phyloP scores from a whole-genome alignment of 202 grass and related monocot genomes.

The Dendrocalamus latiflorus region DNA sequence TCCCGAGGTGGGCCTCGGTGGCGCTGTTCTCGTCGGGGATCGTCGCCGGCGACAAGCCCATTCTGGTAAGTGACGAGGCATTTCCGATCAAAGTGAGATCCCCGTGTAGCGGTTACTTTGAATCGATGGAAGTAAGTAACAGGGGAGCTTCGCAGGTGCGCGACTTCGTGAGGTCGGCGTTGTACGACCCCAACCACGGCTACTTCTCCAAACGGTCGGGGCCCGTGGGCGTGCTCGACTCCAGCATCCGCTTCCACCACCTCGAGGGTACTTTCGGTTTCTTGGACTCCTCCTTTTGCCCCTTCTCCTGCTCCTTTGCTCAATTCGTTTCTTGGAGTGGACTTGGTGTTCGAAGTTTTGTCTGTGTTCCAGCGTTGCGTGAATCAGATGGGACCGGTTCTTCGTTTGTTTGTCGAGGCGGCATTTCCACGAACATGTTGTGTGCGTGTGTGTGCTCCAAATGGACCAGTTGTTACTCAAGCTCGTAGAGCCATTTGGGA shows the following conservation, averaged over 20 bases:
- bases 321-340: neutral
- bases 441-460: constrained; percentile 1
- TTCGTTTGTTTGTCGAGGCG: neutral
- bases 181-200: constrained; percentile 78
- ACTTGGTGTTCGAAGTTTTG: neutral
- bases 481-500: neutral
- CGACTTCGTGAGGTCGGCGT: constrained; percentile 72
- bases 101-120: neutral
- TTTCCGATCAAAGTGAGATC: constrained; percentile 9
- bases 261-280: constrained; percentile 48
- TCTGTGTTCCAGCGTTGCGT: neutral
- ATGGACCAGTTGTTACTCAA: neutral
- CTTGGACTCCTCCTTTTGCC: neutral
- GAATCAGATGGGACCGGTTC: neutral
- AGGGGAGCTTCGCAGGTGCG: constrained; percentile 55
- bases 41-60: constrained; percentile 52
- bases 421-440: constrained; percentile 40
- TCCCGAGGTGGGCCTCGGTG: neutral
- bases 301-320: neutral
- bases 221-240: constrained; percentile 77
- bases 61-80: constrained; percentile 47
- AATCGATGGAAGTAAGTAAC: neutral
- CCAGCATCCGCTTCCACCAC: constrained; percentile 76
- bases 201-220: constrained; percentile 86
- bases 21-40: constrained; percentile 40